Percentiles rank a stretch among this genome's conserved stretches.
Evolutionary conservation across 2,329 filamentous ascomycete species (phyloP).

Genomic region (Fusarium coffeatum): DNA sequence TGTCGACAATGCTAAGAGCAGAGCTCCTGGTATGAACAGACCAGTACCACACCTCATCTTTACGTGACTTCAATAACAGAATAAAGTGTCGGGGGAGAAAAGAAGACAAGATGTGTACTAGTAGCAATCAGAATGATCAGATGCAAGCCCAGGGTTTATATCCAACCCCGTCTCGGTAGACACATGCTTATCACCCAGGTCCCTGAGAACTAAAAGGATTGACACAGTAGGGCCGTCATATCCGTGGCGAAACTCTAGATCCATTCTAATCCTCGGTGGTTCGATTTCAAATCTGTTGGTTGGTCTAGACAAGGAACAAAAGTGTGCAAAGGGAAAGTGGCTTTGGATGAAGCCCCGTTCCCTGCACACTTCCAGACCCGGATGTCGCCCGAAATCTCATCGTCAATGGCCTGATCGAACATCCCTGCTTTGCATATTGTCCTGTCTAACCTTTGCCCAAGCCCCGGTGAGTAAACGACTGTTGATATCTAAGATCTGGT

Average conservation of each 20-base stretch:
- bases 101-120: too few relatives aligned
- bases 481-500: neutral
- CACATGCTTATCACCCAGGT: neutral
- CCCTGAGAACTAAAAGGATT: neutral
- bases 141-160: neutral
- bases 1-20: neutral
- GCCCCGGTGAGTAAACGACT: neutral
- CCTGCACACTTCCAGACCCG: neutral
- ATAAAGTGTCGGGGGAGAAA: too few relatives aligned
- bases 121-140: too few relatives aligned
- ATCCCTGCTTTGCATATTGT: neutral
- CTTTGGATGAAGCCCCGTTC: neutral
- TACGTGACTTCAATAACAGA: too few relatives aligned
- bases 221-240: neutral
- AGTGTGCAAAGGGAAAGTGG: neutral
- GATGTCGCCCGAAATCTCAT: neutral
- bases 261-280: neutral
- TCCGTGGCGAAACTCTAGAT: neutral
- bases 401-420: neutral
- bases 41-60: too few relatives aligned
- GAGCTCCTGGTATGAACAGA: neutral
- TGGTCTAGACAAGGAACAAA: neutral
- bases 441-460: neutral
- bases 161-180: too few relatives aligned
- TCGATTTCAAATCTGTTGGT: neutral